Evolutionary conservation across 75 land plant genomes (phyloP).

Genomic region (Selaginella tamariscina): DNA sequence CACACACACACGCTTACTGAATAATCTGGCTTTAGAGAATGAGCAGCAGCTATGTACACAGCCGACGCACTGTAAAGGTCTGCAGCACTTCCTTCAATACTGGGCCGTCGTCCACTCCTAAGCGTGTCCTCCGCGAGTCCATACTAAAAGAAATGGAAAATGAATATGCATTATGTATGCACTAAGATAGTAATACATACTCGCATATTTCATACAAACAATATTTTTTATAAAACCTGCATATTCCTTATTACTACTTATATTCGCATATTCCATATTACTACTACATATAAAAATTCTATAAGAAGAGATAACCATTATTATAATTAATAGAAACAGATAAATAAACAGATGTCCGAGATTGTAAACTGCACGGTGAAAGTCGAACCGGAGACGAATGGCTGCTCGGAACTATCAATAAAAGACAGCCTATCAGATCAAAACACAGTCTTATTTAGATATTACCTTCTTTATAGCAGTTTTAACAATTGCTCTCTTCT

Average conservation of each 20-base stretch:
- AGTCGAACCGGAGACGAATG: conserved; percentile 2
- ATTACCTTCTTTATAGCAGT: conserved; percentile 11
- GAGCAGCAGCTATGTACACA: neutral
- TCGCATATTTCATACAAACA: neutral
- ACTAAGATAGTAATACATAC: neutral
- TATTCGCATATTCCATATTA: too few species aligned
- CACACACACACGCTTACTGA: neutral
- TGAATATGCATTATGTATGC: too few species aligned
- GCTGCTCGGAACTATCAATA: conserved; percentile 3
- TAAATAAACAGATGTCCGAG: neutral
- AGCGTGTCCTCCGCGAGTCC: neutral
- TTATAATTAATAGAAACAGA: neutral
- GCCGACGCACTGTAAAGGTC: conserved; percentile 6
- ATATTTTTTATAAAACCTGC: neutral
- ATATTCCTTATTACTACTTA: too few species aligned
- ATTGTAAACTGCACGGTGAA: conserved; percentile 11
- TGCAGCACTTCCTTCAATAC: neutral
- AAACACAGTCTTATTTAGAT: neutral
- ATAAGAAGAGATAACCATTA: too few species aligned
- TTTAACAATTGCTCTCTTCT: conserved; percentile 5
- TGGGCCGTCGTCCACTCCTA: neutral
- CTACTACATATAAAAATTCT: too few species aligned
- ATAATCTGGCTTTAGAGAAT: conserved; percentile 9
- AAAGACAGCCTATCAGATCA: neutral
- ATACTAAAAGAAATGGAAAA: neutral